Evolutionary conservation across 805 yeast genomes (phyloP).

Genomic region (Starmerella powellii): DNA sequence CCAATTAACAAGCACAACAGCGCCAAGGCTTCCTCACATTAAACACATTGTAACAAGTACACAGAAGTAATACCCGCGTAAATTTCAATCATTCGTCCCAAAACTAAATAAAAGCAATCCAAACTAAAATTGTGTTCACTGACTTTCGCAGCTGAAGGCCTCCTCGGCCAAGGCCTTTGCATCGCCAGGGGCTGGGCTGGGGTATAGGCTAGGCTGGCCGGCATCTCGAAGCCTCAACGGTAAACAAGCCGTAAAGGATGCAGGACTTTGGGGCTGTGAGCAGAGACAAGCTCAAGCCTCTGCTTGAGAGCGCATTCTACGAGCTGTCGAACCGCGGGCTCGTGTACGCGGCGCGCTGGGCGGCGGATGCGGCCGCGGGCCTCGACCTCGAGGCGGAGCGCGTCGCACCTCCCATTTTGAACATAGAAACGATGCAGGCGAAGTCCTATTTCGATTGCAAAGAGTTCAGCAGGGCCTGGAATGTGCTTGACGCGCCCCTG

Average conservation of each 20-base stretch:
- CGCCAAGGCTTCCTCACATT: no score
- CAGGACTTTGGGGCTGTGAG: neutral
- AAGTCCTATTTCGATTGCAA: conserved; percentile 64
- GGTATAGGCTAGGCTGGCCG: no score
- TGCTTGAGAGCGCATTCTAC: conserved; percentile 29
- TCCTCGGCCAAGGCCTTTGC: no score
- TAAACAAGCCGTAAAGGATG: neutral
- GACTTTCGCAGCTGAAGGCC: no score
- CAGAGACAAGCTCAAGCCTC: conserved; percentile 1
- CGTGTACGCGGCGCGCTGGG: conserved; percentile 57
- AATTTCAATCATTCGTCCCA: no score
- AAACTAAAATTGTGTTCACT: no score
- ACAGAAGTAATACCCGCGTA: no score
- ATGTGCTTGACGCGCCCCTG: conserved; percentile 35
- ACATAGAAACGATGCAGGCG: conserved; percentile 50
- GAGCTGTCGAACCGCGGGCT: conserved; percentile 47
- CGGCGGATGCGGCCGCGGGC: conserved; percentile 68
- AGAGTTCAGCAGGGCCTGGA: conserved; percentile 72
- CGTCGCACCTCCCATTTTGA: conserved; percentile 14
- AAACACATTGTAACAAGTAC: no score
- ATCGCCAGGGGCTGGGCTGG: no score
- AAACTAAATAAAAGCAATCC: no score
- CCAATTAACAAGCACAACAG: no score
- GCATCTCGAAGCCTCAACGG: no score
- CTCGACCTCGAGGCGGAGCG: conserved; percentile 27